These are phyloP conservation scores for Ophiostoma australiae DNA, from an alignment of 2,329 filamentous ascomycete genomes.

Conservation along the genomic window DNA sequence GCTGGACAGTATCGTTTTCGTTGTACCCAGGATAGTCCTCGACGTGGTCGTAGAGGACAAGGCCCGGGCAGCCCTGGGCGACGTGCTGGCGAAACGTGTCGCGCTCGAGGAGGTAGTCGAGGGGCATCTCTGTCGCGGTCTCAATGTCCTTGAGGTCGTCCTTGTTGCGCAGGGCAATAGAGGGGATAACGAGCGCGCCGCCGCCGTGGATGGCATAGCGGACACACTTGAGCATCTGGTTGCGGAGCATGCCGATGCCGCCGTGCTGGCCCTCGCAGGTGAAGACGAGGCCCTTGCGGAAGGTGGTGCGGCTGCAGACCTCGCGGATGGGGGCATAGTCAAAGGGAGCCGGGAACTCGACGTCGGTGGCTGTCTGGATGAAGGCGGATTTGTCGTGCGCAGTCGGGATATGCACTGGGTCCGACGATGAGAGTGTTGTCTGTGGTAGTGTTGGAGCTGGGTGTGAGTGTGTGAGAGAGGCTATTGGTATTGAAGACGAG, in stretches of 20 bases:
- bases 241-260: slow-evolving; percentile 39
- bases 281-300: slow-evolving; percentile 37
- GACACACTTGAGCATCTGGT: slow-evolving; percentile 40
- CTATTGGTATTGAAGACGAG: not conserved
- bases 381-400: slow-evolving; percentile 24
- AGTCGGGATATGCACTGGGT: not conserved
- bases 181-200: slow-evolving; percentile 36
- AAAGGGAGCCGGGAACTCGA: slow-evolving; percentile 37
- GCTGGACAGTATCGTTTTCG: slow-evolving; percentile 17
- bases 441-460: not conserved
- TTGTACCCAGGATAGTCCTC: slow-evolving; percentile 33
- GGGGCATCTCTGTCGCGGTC: slow-evolving; percentile 31
- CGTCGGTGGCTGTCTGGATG: slow-evolving; percentile 29
- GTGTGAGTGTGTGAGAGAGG: not conserved
- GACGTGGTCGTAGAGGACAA: slow-evolving; percentile 31
- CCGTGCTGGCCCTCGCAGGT: slow-evolving; percentile 40
- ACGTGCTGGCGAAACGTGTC: slow-evolving; percentile 30
- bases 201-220: slow-evolving; percentile 39
- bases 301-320: slow-evolving; percentile 33
- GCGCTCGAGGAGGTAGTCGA: slow-evolving; percentile 34
- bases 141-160: slow-evolving; percentile 34
- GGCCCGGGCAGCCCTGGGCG: slow-evolving; percentile 31
- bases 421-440: not conserved
- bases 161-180: slow-evolving; percentile 36
- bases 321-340: slow-evolving; percentile 36